These are phyloP conservation scores for Leccinellum albellum DNA, from an alignment of 768 basidiomycete genomes.

Conservation along the genomic window DNA sequence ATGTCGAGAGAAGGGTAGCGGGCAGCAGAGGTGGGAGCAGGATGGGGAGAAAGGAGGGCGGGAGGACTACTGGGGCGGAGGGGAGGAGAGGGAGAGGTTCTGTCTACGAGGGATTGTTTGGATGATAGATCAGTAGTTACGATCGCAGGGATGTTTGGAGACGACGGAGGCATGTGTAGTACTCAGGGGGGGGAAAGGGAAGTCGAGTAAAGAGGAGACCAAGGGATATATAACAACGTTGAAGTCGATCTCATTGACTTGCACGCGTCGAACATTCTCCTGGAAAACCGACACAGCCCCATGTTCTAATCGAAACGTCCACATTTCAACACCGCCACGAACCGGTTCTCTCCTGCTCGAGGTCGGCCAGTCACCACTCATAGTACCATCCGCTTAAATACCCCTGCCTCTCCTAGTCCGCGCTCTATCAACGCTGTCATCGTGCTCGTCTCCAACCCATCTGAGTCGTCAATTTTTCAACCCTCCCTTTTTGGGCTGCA, in stretches of 20 bases:
- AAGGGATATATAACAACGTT: conserved; percentile 8
- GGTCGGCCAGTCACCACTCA: not conserved
- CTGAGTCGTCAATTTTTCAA: not conserved
- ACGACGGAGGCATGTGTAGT: conserved; percentile 17
- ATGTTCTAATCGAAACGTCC: conserved; percentile 16
- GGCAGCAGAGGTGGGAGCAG: not conserved
- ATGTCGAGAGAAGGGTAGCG: conserved; percentile 30
- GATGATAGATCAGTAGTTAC: conserved; percentile 36
- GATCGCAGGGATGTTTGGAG: conserved; percentile 30
- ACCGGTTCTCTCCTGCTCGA: not conserved
- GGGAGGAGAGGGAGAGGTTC: not conserved
- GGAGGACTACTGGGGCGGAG: conserved; percentile 1
- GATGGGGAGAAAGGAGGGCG: conserved; percentile 24
- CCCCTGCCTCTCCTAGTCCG: not conserved
- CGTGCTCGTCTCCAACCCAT: not conserved
- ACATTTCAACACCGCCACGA: conserved; percentile 3
- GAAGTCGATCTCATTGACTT: too few relatives aligned
- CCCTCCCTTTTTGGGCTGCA: conserved; percentile 23
- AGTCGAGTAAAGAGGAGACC: not conserved
- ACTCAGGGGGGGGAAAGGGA: not conserved
- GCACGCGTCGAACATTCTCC: conserved; percentile 22
- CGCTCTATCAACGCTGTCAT: not conserved
- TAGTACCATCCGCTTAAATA: not conserved
- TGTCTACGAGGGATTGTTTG: conserved; percentile 19
- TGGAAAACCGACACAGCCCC: conserved; percentile 28